These are phyloP conservation scores for Dorcoceras hygrometricum DNA, from an alignment of 257 asterid species.

Conservation along the genomic window DNA sequence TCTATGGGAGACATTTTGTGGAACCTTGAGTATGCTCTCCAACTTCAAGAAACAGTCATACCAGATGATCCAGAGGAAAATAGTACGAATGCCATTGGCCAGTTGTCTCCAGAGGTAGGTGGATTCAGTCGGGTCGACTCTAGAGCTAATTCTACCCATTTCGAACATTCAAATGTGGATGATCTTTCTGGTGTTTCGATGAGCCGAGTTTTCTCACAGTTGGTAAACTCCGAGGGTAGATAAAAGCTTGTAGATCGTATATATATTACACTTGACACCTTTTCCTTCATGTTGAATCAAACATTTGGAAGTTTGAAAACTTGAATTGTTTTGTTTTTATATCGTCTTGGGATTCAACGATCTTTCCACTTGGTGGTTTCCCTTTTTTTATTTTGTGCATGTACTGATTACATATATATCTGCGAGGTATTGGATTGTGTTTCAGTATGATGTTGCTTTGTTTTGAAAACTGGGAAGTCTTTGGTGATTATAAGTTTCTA, in stretches of 20 bases:
- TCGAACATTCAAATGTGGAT: conserved; percentile 42
- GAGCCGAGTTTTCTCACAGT: conserved; percentile 73
- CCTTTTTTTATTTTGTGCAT: neutral
- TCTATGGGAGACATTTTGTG: conserved; percentile 82
- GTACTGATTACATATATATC: neutral
- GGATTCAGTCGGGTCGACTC: conserved; percentile 34
- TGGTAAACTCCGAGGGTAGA: conserved; percentile 72
- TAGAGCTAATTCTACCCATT: conserved; percentile 31
- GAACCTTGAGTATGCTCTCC: conserved; percentile 81
- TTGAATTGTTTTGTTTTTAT: neutral
- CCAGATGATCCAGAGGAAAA: conserved; percentile 66
- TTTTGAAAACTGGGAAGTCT: no score
- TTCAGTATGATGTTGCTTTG: neutral
- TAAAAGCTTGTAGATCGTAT: conserved; percentile 23
- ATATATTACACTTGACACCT: neutral
- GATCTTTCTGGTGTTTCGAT: conserved; percentile 62
- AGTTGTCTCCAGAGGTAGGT: conserved; percentile 52
- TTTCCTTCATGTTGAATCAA: neutral
- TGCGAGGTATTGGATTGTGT: neutral
- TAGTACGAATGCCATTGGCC: conserved; percentile 56
- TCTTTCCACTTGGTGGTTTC: neutral
- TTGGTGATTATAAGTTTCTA: no score
- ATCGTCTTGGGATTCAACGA: neutral
- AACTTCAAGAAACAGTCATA: conserved; percentile 63
- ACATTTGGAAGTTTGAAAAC: neutral